Percentiles rank a stretch among this genome's conserved stretches.
Conservation (phyloP, 163 green algal genomes). For the Trebouxia gelatinosa region DNA sequence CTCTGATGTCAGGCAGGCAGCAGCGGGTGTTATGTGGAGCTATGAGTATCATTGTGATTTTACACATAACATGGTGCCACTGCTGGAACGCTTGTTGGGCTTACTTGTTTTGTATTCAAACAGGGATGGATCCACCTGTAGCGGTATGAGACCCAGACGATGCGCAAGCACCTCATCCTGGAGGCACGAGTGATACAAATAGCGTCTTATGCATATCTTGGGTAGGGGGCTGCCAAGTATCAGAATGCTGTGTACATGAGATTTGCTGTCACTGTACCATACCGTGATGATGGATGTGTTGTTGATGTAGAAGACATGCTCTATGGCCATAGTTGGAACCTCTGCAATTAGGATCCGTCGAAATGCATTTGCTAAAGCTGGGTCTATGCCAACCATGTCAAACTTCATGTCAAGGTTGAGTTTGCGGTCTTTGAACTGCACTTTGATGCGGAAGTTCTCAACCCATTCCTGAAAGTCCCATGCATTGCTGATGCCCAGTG, state of each 20-base stretch:
- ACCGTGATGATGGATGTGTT: slow-evolving; percentile 97
- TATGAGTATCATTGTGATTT: too few relatives aligned
- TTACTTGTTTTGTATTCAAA: slow-evolving; percentile 60
- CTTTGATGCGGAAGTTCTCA: slow-evolving; percentile 49
- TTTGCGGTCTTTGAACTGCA: slow-evolving; percentile 51
- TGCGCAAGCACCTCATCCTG: slow-evolving; percentile 94
- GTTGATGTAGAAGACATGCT: slow-evolving; percentile 97
- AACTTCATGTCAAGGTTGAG: slow-evolving; percentile 81
- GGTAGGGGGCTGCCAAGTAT: too few relatives aligned
- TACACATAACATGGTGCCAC: too few relatives aligned
- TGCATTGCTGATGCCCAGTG: slow-evolving; percentile 73
- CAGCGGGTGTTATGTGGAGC: not conserved
- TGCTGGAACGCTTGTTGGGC: too few relatives aligned
- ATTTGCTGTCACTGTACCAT: too few relatives aligned
- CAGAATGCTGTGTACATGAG: too few relatives aligned
- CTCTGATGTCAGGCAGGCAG: too few relatives aligned
- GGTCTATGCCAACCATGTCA: slow-evolving; percentile 85
- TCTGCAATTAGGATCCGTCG: slow-evolving; percentile 93
- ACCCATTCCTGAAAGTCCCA: slow-evolving; percentile 75
- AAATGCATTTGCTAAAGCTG: slow-evolving; percentile 90
- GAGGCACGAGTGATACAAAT: too few relatives aligned
- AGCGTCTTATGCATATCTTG: too few relatives aligned
- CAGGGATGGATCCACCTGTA: slow-evolving; percentile 73
- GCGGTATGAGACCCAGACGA: slow-evolving; percentile 90
- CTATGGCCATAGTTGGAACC: slow-evolving; percentile 95